phyloP scores from a whole-genome alignment of 805 yeast species.

The Jamesozyma hellenica region DNA sequence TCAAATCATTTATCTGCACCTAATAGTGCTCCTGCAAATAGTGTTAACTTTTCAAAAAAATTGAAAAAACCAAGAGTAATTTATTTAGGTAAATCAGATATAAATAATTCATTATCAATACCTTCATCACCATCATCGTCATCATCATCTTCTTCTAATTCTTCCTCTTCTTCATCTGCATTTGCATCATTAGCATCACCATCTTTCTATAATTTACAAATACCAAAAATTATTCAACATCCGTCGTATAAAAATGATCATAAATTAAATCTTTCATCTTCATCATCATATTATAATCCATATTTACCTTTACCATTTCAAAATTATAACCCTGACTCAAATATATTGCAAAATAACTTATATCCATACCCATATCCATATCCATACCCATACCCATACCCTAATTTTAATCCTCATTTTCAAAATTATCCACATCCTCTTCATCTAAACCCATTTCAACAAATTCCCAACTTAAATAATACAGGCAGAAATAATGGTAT shows the following conservation, averaged over 20 bases:
- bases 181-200: too few species aligned
- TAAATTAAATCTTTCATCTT: background rate
- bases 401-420: background rate
- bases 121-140: too few species aligned
- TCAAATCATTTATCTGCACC: slow-evolving; percentile 13
- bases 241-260: background rate
- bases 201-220: too few species aligned
- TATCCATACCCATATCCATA: background rate
- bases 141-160: too few species aligned
- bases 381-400: background rate
- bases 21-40: slow-evolving; percentile 21
- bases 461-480: too few species aligned
- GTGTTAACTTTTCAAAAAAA: slow-evolving; percentile 12
- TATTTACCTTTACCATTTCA: background rate
- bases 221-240: background rate
- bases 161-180: too few species aligned
- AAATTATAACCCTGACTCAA: background rate
- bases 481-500: background rate
- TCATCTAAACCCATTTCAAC: too few species aligned
- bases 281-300: background rate
- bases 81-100: slow-evolving; percentile 13
- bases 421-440: background rate
- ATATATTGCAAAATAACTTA: background rate
- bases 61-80: slow-evolving; percentile 18
- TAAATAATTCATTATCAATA: background rate